A percentile compares a stretch with the other conserved stretches of the same genome.
phyloP scores from a whole-genome alignment of 352 stramenopile species.

The Phytophthora sansomeana region DNA sequence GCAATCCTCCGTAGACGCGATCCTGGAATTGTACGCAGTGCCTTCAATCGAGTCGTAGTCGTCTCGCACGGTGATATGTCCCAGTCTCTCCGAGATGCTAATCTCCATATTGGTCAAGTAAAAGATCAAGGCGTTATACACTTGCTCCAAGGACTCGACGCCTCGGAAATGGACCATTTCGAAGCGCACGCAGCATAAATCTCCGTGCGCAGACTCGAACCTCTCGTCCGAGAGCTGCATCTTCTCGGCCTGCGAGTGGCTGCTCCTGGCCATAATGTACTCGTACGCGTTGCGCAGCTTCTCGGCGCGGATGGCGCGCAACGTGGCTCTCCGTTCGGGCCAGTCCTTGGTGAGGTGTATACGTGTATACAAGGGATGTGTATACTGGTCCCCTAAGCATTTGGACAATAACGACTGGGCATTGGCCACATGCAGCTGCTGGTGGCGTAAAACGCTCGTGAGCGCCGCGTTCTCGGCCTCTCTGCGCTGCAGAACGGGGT shows the following conservation, averaged over 20 bases:
- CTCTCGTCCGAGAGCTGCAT: slow-evolving; percentile 39
- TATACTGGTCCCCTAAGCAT: slow-evolving; percentile 38
- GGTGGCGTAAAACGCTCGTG: slow-evolving; percentile 26
- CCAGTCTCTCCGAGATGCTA: slow-evolving; percentile 46
- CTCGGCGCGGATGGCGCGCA: slow-evolving; percentile 32
- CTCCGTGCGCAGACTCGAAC: slow-evolving; percentile 28
- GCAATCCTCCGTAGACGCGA: slow-evolving; percentile 31
- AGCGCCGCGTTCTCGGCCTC: slow-evolving; percentile 35
- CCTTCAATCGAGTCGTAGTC: slow-evolving; percentile 47
- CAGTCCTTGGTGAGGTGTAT: slow-evolving; percentile 32
- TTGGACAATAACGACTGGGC: slow-evolving; percentile 46
- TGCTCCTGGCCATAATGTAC: slow-evolving; percentile 39
- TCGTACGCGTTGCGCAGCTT: slow-evolving; percentile 37
- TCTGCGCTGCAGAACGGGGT: slow-evolving; percentile 25
- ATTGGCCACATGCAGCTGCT: slow-evolving; percentile 53
- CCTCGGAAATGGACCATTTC: slow-evolving; percentile 46
- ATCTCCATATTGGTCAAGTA: slow-evolving; percentile 57
- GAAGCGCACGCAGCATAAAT: slow-evolving; percentile 41
- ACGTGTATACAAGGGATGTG: slow-evolving; percentile 29
- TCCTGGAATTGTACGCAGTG: slow-evolving; percentile 35
- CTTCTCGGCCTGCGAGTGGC: slow-evolving; percentile 37
- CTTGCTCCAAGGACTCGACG: slow-evolving; percentile 41
- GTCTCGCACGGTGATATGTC: slow-evolving; percentile 50
- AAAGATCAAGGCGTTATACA: slow-evolving; percentile 50
- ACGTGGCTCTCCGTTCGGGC: slow-evolving; percentile 22